Percentiles rank a stretch among this genome's conserved stretches.
Evolutionary conservation across 179 eudicot species (phyloP).

Genomic region (Nepenthes alata): DNA sequence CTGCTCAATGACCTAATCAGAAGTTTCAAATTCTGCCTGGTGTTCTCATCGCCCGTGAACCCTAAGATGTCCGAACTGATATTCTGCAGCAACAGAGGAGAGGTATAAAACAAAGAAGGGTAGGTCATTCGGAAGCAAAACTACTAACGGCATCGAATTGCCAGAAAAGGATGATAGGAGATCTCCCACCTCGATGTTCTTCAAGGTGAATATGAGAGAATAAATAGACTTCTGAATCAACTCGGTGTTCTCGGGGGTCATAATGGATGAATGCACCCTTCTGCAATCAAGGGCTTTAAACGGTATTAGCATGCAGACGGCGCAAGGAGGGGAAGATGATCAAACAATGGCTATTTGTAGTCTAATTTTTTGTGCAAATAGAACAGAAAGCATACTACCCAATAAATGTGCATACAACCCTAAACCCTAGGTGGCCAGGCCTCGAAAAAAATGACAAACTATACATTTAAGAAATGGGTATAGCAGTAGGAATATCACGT

Average conservation of each 20-base stretch:
- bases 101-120: neutral
- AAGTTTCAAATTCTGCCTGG: constrained; percentile 58
- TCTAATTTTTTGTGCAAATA: too few species aligned
- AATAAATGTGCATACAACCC: too few species aligned
- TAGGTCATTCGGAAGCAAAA: neutral
- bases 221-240: constrained; percentile 77
- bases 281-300: constrained; percentile 23
- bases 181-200: constrained; percentile 64
- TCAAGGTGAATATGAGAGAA: constrained; percentile 65
- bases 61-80: constrained; percentile 77
- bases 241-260: constrained; percentile 88
- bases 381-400: too few species aligned
- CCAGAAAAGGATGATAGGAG: neutral
- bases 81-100: constrained; percentile 34
- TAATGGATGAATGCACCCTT: constrained; percentile 54
- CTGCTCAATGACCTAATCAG: constrained; percentile 92
- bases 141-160: neutral
- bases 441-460: too few species aligned
- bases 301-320: neutral
- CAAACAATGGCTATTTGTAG: too few species aligned
- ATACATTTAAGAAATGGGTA: too few species aligned
- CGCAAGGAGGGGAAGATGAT: neutral
- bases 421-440: too few species aligned
- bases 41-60: constrained; percentile 84
- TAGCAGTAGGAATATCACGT: too few species aligned